Evolutionary conservation across 495 filamentous ascomycete genomes (phyloP), one percentile per base, ranked within the genome.

Genomic region (Neurospora intermedia): DNA sequence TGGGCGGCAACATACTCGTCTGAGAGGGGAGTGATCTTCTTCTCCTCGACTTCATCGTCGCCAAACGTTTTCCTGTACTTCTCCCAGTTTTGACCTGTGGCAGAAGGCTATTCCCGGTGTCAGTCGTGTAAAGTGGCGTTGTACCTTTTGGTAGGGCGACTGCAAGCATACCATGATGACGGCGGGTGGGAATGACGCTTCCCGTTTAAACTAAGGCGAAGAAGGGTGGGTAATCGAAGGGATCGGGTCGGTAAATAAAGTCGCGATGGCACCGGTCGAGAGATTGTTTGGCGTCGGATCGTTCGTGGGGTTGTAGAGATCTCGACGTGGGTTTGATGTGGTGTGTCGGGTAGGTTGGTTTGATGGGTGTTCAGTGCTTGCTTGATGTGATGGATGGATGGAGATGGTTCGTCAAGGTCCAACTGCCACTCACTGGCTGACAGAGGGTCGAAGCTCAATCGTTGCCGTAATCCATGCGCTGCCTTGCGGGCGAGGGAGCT

Each of bases 21-120:
- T 76, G 94, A 89, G 43, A 99, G 86, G 73, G 96, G 96, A 46
- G 93, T 94, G 80, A 98, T 99, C 88, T 98, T 99, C 92, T 99
- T 99, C 88, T 99, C 96, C 80, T 94, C 92, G 81, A 94, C 88
- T 80, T 98, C 96, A 76, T 99, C 96, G 80, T 99, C 96, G 73
- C 91, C 95, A 79, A 92, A 99, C 79, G 91, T 92, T 88, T 99
- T 98, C 84, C 89, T 85, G 87, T 97, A 98, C 88, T 98, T 98
- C 89, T 99, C 94, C 96, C 96, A 99, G 88, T 87, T 93, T 81
- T 86, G 82, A 78, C 96, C 96, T 74, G 91, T 97, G 84, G 96
- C 96, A 82, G 92, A 96, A 87, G 93, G 94, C 94, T 86, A 69
- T 43, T 62, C 39, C 7, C 23, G 13, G 73, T 81, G 59, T 46